Evolutionary conservation across 73 alveolate species (phyloP), one percentile per base, ranked within the genome.

Genomic region (Paramecium caudatum): DNA sequence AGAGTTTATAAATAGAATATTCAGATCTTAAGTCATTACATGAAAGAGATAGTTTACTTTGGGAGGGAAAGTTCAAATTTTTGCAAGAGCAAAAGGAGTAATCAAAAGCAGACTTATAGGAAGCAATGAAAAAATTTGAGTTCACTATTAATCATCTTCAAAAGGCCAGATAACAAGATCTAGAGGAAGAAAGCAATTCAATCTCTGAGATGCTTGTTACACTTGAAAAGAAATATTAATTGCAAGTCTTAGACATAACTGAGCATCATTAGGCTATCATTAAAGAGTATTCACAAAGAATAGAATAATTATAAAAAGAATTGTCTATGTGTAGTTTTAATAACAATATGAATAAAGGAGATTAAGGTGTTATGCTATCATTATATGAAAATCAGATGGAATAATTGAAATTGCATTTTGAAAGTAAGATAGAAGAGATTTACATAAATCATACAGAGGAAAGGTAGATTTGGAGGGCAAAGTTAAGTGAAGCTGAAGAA

Each of bases 41-140:
- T 70, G 99, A 97, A 62, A 90, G 95, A 82, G 98, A 97, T 37
- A 90, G 93, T 70, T 95, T 97, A 39, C 93, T 94, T 21, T 96
- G 98, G 98, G 98, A 97, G 88, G 97, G 96, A 3, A 97, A 95
- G 90, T 96, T 97, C 91, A 87, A 92, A 65, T 97, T 96, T 92
- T 91, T 97, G 7, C 93, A 95, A 82, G 90, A 94, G 85, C 92
- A 94, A 92, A 96, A 95, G 74, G 97, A 93, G 21, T 93, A 90
- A 70, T 96, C 98, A 21, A 97, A 97, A 91, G 62, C 91, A 50
- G 99, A 97, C 82, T 81, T 94, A 34, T 47, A 84, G 19, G 98
- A 96, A 27, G 94, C 97, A 10, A 91, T 91, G 87, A 81, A 82
- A 82, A 97, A 96, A 81, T 97, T 97, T 90, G 98, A 96, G 62